Conservation (phyloP, 2,329 filamentous ascomycete species). For the Pestalotiopsis sp. region DNA sequence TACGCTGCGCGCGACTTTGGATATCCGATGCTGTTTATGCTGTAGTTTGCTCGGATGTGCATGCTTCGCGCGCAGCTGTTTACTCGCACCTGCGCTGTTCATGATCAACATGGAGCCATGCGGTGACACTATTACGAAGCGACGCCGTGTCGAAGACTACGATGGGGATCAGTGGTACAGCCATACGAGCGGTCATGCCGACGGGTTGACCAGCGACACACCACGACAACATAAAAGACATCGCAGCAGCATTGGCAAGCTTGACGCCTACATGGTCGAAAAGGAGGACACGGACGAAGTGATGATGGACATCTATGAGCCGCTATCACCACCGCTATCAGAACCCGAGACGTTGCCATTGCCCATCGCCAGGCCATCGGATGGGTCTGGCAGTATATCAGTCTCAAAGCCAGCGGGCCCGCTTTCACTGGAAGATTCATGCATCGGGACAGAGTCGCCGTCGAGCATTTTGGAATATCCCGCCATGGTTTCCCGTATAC, state of each 20-base stretch:
- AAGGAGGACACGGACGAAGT: neutral
- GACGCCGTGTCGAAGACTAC: neutral
- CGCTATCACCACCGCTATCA: neutral
- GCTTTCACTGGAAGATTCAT: neutral
- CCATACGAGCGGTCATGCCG: neutral
- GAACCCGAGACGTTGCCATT: neutral
- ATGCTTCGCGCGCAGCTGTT: neutral
- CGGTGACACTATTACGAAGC: neutral
- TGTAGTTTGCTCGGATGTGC: neutral
- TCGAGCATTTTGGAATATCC: neutral
- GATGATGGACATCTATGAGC: neutral
- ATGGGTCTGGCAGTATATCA: neutral
- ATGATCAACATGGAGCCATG: neutral
- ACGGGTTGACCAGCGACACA: neutral
- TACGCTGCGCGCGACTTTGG: neutral
- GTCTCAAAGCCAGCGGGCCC: neutral
- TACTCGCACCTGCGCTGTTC: too few species aligned
- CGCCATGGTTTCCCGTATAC: neutral
- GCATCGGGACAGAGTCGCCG: neutral
- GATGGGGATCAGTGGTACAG: neutral
- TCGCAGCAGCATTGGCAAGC: neutral
- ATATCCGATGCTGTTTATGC: neutral
- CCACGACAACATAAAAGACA: neutral
- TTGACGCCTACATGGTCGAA: neutral
- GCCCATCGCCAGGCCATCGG: neutral